phyloP scores from a whole-genome alignment of 768 basidiomycete genomes.

The Bullera alba region DNA sequence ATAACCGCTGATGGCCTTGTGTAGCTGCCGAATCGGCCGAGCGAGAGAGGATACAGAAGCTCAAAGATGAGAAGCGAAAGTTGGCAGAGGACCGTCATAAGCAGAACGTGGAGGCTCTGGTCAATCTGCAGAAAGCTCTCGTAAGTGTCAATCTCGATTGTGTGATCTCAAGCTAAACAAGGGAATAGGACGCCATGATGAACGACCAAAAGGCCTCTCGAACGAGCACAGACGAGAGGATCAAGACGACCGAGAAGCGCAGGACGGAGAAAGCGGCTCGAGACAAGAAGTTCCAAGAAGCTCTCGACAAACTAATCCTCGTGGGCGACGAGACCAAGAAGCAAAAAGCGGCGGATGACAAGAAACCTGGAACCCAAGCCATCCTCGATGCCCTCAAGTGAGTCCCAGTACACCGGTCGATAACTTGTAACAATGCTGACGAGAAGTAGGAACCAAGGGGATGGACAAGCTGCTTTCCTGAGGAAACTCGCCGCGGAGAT shows the following conservation, averaged over 20 bases:
- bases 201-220: conserved; percentile 33
- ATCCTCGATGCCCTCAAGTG: conserved; percentile 44
- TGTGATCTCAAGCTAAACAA: conserved; percentile 7
- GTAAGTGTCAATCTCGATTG: background rate
- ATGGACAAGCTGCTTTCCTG: conserved; percentile 40
- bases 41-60: conserved; percentile 20
- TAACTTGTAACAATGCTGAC: background rate
- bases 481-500: conserved; percentile 40
- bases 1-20: background rate
- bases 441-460: conserved; percentile 26
- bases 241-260: conserved; percentile 38
- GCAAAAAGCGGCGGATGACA: conserved; percentile 35
- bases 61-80: conserved; percentile 36
- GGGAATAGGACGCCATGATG: conserved; percentile 24
- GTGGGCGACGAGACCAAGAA: conserved; percentile 42
- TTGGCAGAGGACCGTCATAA: conserved; percentile 37
- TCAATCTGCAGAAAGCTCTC: conserved; percentile 3
- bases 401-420: conserved; percentile 7
- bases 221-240: conserved; percentile 20
- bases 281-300: conserved; percentile 44
- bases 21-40: conserved; percentile 35
- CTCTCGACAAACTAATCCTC: conserved; percentile 38
- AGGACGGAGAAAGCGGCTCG: conserved; percentile 31
- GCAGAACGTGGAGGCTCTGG: conserved; percentile 35
- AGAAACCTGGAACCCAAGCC: conserved; percentile 45